A percentile compares a stretch with the other conserved stretches of the same genome.
phyloP scores from a whole-genome alignment of 352 stramenopile genomes.

The Phytophthora megakarya region DNA sequence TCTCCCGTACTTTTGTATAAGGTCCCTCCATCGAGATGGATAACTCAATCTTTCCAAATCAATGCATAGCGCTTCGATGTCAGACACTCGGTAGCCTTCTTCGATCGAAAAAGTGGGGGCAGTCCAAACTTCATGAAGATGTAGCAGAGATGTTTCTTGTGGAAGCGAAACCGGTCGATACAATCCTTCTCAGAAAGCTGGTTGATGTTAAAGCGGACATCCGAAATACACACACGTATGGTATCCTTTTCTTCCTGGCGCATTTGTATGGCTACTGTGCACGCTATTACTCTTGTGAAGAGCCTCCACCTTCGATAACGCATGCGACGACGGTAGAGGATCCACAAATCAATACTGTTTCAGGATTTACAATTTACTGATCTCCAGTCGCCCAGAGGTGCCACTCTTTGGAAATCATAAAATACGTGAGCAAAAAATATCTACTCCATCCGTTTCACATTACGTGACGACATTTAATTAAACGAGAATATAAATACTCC shows the following conservation, averaged over 20 bases:
- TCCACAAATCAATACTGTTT: slow-evolving; percentile 2
- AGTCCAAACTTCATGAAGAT: slow-evolving; percentile 4
- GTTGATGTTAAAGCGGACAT: slow-evolving; percentile 8
- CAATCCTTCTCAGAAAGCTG: slow-evolving; percentile 6
- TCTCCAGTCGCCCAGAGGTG: no score
- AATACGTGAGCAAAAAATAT: no score
- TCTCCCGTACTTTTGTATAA: no score
- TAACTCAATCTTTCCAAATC: slow-evolving; percentile 9
- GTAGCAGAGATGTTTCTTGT: neutral
- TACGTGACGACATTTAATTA: no score
- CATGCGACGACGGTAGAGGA: neutral
- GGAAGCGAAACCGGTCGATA: slow-evolving; percentile 13
- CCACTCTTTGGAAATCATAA: no score
- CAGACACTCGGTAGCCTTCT: slow-evolving; percentile 7
- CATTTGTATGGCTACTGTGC: slow-evolving; percentile 14
- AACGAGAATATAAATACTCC: no score
- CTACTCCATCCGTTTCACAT: no score
- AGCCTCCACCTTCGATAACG: neutral
- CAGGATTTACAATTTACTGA: no score
- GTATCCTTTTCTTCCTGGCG: slow-evolving; percentile 10
- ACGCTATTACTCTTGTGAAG: neutral
- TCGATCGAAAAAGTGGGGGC: slow-evolving; percentile 4
- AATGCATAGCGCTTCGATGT: slow-evolving; percentile 12
- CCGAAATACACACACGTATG: no score
- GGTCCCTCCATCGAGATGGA: slow-evolving; percentile 5